Evolutionary conservation across 2,329 filamentous ascomycete species (phyloP), one percentile per base, ranked within the genome.

Genomic region (Passalora sequoiae): DNA sequence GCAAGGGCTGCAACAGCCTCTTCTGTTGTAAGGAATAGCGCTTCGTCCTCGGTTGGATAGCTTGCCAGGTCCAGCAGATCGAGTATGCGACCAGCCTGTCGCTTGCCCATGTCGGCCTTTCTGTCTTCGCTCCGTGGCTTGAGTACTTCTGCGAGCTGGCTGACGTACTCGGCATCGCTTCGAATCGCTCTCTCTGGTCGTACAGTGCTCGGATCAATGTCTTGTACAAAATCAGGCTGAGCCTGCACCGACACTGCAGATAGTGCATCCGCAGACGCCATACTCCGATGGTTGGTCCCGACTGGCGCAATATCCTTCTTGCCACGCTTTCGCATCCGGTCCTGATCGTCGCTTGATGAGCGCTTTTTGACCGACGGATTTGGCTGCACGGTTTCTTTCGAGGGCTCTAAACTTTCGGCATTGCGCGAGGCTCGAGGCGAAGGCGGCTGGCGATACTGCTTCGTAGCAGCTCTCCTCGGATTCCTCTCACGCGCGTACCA

Each of bases 21-120:
- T 16, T 49, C 46, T 13, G 42, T 46, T 1, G 54, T 50, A 7
- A 57, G 43, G 30, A 56, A 58, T 12, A 56, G 51, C 2, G 52
- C 56, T 31, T 62, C 60, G 5, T 43, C 38, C 3, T 41, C 37
- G 8, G 28, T 22, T 2, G 60, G 50, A 31, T 51, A 51, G 7
- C 30, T 35, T 7, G 60, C 60, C 13, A 40, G 30, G n/a, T 51
- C 36, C n/a, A 63, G 49, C 16, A 63, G 45, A 6, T 47, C 33
- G 7, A 45, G 16, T n/a, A 62, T 55, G n/a, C 58, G 49, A 13
- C 19, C 20, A 21, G 57, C 50, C 35, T 57, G 52, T 24, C 44
- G 35, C 27, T 43, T 47, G 44, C 54, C 53, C 48, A 56, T 56
- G 29, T 44, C 36, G 7, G 29, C 32, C 16, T 21, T 47, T 25